Evolutionary conservation across 495 filamentous ascomycete genomes (phyloP), one percentile per base, ranked within the genome.

Genomic region (Penicillium dipodomyicola): DNA sequence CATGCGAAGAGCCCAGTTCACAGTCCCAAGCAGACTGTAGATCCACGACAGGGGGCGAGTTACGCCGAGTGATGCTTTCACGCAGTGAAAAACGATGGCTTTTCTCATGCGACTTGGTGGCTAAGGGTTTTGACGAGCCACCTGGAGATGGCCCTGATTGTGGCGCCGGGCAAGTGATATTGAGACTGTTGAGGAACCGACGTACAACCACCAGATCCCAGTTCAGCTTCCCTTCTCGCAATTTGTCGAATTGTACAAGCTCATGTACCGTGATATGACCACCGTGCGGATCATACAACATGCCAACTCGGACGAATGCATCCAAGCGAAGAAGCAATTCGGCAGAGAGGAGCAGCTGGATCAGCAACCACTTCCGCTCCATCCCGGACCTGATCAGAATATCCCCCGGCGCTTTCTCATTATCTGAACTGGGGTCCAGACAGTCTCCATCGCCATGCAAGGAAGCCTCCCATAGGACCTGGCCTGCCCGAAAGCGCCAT

Each of bases 181-280:
- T 62, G 22, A 96, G 84, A 65, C 88, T 91, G 59, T 92, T 87
- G 14, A 93, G 77, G 75, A 91, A 92, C 3, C 83, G 77, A 15
- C 87, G 82, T 32, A 88, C 89, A 32, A 91, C 78, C 17, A 92
- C 72, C 30, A 96, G 68, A 59, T 91, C 90, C 90, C 90, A 96
- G 60, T 87, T 84, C 14, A 91, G 82, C 57, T 88, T 88, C 15
- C 76, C 73, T 29, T 82, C 87, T 20, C 84, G 81, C 35, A 87
- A 74, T 57, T 79, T 80, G 30, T 88, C 83, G 49, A 91, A 89
- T 11, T 78, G 75, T 27, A 77, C 72, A 25, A 87, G 76, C 56
- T 92, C 87, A 14, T 83, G 77, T 7, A 75, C 67, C 46, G 77
- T 83, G 32, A 87, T 71, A 47, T 72, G 68, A 44, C 78, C 72